These are phyloP conservation scores for Saksenaea oblongispora DNA, from an alignment of 371 early-diverging fungal genomes.

Conservation along the genomic window DNA sequence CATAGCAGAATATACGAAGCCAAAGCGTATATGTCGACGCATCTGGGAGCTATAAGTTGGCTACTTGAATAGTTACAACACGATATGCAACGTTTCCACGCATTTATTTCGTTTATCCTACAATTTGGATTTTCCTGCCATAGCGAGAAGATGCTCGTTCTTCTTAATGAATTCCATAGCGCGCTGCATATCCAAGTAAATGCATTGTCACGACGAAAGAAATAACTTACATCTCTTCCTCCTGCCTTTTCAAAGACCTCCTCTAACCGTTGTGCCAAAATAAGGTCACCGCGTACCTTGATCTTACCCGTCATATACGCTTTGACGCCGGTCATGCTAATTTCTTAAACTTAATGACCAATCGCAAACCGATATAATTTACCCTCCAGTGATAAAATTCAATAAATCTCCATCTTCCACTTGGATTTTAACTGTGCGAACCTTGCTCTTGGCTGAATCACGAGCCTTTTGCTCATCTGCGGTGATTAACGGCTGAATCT, in stretches of 20 bases:
- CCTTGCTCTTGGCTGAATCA: slow-evolving; percentile 21
- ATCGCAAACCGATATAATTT: neutral
- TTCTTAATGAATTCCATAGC: slow-evolving; percentile 41
- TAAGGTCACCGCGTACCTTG: slow-evolving; percentile 49
- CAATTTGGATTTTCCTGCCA: slow-evolving; percentile 16
- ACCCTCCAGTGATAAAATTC: slow-evolving; percentile 51
- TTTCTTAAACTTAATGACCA: neutral
- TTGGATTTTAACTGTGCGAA: slow-evolving; percentile 38
- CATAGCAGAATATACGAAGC: no score
- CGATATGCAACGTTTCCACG: neutral
- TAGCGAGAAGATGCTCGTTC: slow-evolving; percentile 25
- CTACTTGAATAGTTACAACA: neutral
- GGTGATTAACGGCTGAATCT: slow-evolving; percentile 36
- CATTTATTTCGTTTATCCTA: neutral
- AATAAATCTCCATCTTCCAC: slow-evolving; percentile 43
- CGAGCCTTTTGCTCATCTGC: slow-evolving; percentile 24
- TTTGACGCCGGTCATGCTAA: slow-evolving; percentile 47
- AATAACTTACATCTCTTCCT: slow-evolving; percentile 37
- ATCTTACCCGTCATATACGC: slow-evolving; percentile 47
- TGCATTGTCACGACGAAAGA: neutral
- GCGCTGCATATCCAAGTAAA: slow-evolving; percentile 12
- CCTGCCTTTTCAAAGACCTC: slow-evolving; percentile 45
- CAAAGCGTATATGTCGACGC: no score
- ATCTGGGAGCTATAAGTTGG: no score
- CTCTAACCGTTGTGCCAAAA: slow-evolving; percentile 46